Evolutionary conservation across 768 basidiomycete genomes (phyloP).

Genomic region (Daedalea quercina): DNA sequence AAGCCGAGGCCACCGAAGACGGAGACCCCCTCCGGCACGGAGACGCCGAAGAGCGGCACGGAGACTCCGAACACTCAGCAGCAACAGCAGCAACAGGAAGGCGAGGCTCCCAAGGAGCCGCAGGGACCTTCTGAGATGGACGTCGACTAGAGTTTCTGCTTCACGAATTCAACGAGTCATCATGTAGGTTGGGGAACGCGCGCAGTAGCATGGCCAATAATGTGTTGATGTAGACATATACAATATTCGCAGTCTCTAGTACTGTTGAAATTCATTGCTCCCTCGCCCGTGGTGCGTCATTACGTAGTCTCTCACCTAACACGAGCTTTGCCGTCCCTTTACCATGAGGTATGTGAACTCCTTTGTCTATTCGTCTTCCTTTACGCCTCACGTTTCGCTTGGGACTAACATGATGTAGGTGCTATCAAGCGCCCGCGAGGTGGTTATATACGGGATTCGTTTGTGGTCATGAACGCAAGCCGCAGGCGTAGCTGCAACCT

Average conservation of each 20-base stretch:
- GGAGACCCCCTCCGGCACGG: slow-evolving; percentile 43
- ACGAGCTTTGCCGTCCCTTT: too few relatives aligned
- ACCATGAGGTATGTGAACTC: too few relatives aligned
- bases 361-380: too few relatives aligned
- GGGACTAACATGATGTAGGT: too few relatives aligned
- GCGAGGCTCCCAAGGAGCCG: slow-evolving; percentile 26
- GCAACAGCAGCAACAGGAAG: slow-evolving; percentile 17
- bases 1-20: slow-evolving; percentile 81
- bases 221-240: slow-evolving; percentile 4
- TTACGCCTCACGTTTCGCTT: too few relatives aligned
- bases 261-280: neutral
- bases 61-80: slow-evolving; percentile 39
- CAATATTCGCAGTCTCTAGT: neutral
- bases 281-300: too few relatives aligned
- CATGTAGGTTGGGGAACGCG: slow-evolving; percentile 1
- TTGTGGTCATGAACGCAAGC: too few relatives aligned
- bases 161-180: neutral
- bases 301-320: too few relatives aligned
- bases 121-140: slow-evolving; percentile 76
- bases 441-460: too few relatives aligned
- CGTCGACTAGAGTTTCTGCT: slow-evolving; percentile 51
- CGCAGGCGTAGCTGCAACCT: too few relatives aligned
- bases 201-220: slow-evolving; percentile 3
- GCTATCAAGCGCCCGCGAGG: too few relatives aligned
- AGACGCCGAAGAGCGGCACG: slow-evolving; percentile 65